Evolutionary conservation across 768 basidiomycete species (phyloP).

Genomic region (Lactarius pseudohatsudake): DNA sequence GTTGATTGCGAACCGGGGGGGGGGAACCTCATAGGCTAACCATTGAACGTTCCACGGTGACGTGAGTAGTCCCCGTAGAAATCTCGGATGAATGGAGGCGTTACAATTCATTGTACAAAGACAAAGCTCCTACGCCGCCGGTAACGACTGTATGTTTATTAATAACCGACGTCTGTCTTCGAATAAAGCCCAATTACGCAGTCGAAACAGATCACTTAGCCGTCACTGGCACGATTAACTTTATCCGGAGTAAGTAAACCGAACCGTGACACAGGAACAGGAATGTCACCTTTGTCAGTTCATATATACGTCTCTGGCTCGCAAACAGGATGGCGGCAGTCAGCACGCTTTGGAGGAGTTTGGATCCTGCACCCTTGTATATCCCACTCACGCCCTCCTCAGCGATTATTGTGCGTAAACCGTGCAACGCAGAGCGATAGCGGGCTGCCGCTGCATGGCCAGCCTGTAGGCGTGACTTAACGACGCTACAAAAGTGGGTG

Average conservation of each 20-base stretch:
- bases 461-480: constrained; percentile 79
- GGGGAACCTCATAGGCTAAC: neutral
- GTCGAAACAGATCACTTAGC: constrained; percentile 7
- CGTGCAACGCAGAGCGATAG: constrained; percentile 76
- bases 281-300: constrained; percentile 51
- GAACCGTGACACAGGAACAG: neutral
- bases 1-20: neutral
- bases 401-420: constrained; percentile 71
- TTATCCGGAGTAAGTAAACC: neutral
- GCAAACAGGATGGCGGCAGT: constrained; percentile 94
- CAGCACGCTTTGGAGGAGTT: constrained; percentile 88
- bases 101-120: neutral
- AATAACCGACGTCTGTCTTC: neutral
- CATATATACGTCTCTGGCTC: constrained; percentile 79
- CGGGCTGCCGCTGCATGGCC: constrained; percentile 64
- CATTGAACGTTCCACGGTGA: neutral
- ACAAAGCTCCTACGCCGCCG: neutral
- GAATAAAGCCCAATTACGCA: neutral
- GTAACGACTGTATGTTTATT: neutral
- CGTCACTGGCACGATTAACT: constrained; percentile 12
- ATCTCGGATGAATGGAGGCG: neutral
- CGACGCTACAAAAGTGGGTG: constrained; percentile 42
- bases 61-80: neutral
- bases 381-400: constrained; percentile 82
- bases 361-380: constrained; percentile 85